Evolutionary conservation across 208 protist species (phyloP).

Genomic region (Plasmodiophora brassicae): DNA sequence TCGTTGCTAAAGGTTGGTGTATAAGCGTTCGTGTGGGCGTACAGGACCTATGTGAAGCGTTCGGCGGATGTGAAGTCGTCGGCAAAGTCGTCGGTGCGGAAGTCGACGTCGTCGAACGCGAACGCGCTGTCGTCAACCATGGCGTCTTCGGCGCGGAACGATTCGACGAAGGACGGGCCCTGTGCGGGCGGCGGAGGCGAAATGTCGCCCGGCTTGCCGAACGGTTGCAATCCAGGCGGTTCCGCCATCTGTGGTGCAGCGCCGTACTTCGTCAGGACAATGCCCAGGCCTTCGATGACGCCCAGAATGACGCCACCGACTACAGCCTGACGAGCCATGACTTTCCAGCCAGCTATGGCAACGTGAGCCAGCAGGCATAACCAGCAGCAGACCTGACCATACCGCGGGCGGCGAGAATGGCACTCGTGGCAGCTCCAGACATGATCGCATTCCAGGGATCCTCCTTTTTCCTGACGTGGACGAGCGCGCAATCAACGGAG

Average conservation of each 20-base stretch:
- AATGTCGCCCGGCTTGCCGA: not conserved
- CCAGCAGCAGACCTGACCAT: not conserved
- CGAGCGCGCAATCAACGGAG: slow-evolving; percentile 59
- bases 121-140: slow-evolving; percentile 8
- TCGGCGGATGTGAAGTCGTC: slow-evolving; percentile 19
- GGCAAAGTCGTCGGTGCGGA: not conserved
- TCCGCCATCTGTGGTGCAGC: not conserved
- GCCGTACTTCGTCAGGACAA: slow-evolving; percentile 34
- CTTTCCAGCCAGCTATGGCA: slow-evolving; percentile 19
- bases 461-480: slow-evolving; percentile 53
- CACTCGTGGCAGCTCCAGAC: slow-evolving; percentile 56
- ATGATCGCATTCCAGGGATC: slow-evolving; percentile 61
- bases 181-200: not conserved
- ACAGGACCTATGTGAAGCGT: not conserved
- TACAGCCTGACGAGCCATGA: slow-evolving; percentile 17
- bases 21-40: too few relatives aligned
- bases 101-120: slow-evolving; percentile 8
- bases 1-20: too few relatives aligned
- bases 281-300: slow-evolving; percentile 35
- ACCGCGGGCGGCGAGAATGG: slow-evolving; percentile 54
- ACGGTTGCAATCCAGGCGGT: not conserved
- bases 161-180: not conserved
- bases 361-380: not conserved
- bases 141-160: not conserved
- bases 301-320: slow-evolving; percentile 24